Evolutionary conservation across 495 filamentous ascomycete genomes (phyloP).

Genomic region (Neurospora tetraspora): DNA sequence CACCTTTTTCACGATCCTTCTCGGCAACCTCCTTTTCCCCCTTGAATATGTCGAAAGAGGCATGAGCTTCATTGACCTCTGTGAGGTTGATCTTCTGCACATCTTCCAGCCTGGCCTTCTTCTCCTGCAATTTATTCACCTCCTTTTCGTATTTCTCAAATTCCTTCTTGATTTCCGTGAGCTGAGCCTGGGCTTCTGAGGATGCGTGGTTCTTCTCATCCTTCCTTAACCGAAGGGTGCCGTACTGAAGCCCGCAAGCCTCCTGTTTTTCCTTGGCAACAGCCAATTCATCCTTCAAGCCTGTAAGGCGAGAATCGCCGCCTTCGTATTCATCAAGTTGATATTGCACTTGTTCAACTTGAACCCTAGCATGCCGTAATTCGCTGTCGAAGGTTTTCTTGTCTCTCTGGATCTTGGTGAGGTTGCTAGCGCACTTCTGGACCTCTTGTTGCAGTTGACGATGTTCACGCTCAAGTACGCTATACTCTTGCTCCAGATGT

Average conservation of each 20-base stretch:
- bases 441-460: constrained; percentile 42
- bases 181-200: constrained; percentile 17
- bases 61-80: constrained; percentile 57
- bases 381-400: constrained; percentile 14
- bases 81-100: constrained; percentile 44
- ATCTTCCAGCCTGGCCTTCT: constrained; percentile 36
- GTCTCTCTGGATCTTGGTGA: constrained; percentile 43
- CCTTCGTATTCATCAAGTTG: constrained; percentile 37
- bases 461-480: constrained; percentile 22
- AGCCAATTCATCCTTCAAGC: constrained; percentile 22
- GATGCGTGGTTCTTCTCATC: constrained; percentile 25
- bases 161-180: constrained; percentile 12
- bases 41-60: constrained; percentile 39
- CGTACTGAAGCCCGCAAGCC: constrained; percentile 34
- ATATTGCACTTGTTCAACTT: constrained; percentile 17
- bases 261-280: constrained; percentile 21
- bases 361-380: constrained; percentile 13
- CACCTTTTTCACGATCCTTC: constrained; percentile 35
- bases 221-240: constrained; percentile 24
- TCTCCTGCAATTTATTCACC: constrained; percentile 19
- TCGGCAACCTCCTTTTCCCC: constrained; percentile 36
- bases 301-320: constrained; percentile 27
- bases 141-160: not conserved
- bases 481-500: constrained; percentile 36
- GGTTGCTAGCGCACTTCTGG: constrained; percentile 48